phyloP scores from a whole-genome alignment of 345 rosid species.

The Ceriops zippeliana region DNA sequence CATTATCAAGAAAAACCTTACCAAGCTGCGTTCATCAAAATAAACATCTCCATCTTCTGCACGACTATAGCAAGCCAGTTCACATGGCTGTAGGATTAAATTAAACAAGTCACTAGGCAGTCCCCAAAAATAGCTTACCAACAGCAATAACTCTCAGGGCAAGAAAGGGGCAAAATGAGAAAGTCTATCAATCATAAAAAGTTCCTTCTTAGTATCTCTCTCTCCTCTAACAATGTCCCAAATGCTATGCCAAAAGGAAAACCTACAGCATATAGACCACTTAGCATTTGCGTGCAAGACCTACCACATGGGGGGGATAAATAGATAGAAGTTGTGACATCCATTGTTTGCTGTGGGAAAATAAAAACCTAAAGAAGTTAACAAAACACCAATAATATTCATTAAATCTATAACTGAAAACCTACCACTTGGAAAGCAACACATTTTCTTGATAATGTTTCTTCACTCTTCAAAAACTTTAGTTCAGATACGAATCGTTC shows the following conservation, averaged over 20 bases:
- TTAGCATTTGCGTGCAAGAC: background rate
- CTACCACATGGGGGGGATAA: constrained; percentile 2
- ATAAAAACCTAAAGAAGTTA: background rate
- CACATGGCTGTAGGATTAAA: constrained; percentile 63
- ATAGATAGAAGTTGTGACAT: background rate
- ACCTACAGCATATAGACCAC: background rate
- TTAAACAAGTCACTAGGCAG: background rate
- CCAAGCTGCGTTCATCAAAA: constrained; percentile 79
- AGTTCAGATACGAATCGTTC: constrained; percentile 91
- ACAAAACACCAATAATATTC: background rate
- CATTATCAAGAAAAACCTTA: constrained; percentile 32
- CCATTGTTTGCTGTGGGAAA: background rate
- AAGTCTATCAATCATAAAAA: background rate
- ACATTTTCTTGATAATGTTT: constrained; percentile 75
- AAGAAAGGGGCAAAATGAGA: background rate
- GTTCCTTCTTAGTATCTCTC: background rate
- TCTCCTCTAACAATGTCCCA: background rate
- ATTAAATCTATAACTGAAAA: constrained; percentile 1
- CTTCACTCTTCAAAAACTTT: constrained; percentile 78
- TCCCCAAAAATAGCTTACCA: background rate
- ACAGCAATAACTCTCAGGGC: background rate
- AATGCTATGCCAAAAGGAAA: background rate
- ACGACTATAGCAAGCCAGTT: constrained; percentile 87
- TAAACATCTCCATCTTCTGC: constrained; percentile 76
- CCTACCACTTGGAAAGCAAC: constrained; percentile 86